These are phyloP conservation scores for Triadica sebifera DNA, from an alignment of 345 rosid species.

Conservation along the genomic window DNA sequence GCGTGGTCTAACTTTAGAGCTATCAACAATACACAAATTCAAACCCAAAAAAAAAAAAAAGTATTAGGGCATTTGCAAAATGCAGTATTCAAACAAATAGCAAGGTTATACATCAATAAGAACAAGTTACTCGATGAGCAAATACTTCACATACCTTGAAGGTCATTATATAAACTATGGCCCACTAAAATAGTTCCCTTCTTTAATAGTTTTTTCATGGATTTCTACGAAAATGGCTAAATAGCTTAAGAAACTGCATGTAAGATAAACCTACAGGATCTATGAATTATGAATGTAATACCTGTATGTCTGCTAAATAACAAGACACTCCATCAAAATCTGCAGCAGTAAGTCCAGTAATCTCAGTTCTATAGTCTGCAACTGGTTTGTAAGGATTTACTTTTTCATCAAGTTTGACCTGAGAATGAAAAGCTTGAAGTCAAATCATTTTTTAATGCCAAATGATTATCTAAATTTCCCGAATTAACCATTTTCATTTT, in stretches of 20 bases:
- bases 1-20: constrained; percentile 84
- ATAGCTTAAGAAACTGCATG: constrained; percentile 22
- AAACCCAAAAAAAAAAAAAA: neutral
- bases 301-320: constrained; percentile 78
- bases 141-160: constrained; percentile 47
- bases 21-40: constrained; percentile 22
- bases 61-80: neutral
- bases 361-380: constrained; percentile 62
- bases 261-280: neutral
- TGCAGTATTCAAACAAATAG: neutral
- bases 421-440: constrained; percentile 21
- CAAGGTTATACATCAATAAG: neutral
- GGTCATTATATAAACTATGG: constrained; percentile 77
- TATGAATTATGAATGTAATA: constrained; percentile 18
- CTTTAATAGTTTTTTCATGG: constrained; percentile 64
- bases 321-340: constrained; percentile 63
- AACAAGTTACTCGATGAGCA: neutral
- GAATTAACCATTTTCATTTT: neutral
- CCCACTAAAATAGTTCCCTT: constrained; percentile 73
- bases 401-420: constrained; percentile 75
- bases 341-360: constrained; percentile 72
- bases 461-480: neutral
- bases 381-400: constrained; percentile 70
- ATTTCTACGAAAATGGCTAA: constrained; percentile 40
- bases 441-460: neutral